Conservation (phyloP, 768 basidiomycete species). For the Coprinopsis sp. region DNA sequence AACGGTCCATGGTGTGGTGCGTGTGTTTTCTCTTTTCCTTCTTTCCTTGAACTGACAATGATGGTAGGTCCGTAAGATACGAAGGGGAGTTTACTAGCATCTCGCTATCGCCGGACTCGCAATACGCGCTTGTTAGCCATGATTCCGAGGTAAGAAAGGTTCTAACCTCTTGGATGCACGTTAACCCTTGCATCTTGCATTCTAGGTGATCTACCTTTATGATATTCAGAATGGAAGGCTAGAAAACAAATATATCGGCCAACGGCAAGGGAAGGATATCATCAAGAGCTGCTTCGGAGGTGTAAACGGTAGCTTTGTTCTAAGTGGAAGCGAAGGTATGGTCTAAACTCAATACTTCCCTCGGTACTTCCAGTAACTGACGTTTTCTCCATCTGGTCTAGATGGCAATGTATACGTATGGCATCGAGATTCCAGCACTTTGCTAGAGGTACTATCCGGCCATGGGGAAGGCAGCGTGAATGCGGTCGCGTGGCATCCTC, state of each 20-base stretch:
- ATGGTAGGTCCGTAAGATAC: constrained; percentile 58
- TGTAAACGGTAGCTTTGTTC: constrained; percentile 78
- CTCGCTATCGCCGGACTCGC: constrained; percentile 80
- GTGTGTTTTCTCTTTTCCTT: constrained; percentile 9
- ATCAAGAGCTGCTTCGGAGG: constrained; percentile 95
- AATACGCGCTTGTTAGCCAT: constrained; percentile 81
- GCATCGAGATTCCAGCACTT: constrained; percentile 79
- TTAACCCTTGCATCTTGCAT: constrained; percentile 13
- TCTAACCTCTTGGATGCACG: constrained; percentile 10
- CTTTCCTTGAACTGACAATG: no score
- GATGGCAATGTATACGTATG: constrained; percentile 94
- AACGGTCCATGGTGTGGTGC: no score
- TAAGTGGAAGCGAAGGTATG: constrained; percentile 94
- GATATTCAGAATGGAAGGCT: constrained; percentile 67
- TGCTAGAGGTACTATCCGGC: constrained; percentile 85
- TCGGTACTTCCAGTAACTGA: constrained; percentile 52
- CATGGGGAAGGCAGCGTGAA: constrained; percentile 92
- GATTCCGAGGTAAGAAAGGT: constrained; percentile 69
- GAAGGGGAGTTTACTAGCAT: constrained; percentile 87
- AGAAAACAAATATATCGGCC: constrained; percentile 80
- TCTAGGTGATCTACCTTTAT: constrained; percentile 87
- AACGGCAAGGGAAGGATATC: constrained; percentile 77
- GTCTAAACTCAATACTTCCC: constrained; percentile 10
- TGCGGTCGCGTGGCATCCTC: constrained; percentile 94
- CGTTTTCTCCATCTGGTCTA: constrained; percentile 92